These are phyloP conservation scores for Ettlia oleoabundans DNA, from an alignment of 139 green algal genomes.

Conservation along the genomic window DNA sequence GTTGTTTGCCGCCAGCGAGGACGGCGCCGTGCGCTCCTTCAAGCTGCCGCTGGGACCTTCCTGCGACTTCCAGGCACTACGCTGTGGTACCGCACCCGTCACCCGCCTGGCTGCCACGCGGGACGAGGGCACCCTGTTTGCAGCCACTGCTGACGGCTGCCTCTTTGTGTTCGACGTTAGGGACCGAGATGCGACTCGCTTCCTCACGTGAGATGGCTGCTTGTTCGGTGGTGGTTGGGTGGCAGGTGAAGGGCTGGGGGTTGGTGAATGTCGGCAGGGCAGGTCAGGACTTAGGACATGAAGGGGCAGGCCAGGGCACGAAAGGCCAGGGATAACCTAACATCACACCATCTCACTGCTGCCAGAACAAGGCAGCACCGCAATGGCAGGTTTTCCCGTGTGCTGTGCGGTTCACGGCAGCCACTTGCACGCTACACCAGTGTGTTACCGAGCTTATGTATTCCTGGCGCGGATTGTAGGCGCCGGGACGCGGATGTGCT, in stretches of 20 bases:
- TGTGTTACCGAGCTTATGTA: too few relatives aligned
- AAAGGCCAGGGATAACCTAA: too few relatives aligned
- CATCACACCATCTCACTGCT: too few relatives aligned
- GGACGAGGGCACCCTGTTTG: slow-evolving; percentile 81
- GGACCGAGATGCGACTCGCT: slow-evolving; percentile 39
- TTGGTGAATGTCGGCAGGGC: too few relatives aligned
- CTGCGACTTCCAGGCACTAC: slow-evolving; percentile 60
- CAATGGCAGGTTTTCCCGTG: too few relatives aligned
- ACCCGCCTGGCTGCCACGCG: slow-evolving; percentile 67
- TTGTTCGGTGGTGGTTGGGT: too few relatives aligned
- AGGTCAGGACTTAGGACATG: too few relatives aligned
- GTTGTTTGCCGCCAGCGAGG: slow-evolving; percentile 85
- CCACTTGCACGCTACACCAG: too few relatives aligned
- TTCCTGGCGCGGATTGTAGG: not conserved
- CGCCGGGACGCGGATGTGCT: not conserved
- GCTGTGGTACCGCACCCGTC: slow-evolving; percentile 63
- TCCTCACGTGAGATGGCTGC: slow-evolving; percentile 5
- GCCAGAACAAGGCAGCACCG: too few relatives aligned
- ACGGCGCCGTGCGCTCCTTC: slow-evolving; percentile 81
- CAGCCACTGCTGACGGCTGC: slow-evolving; percentile 74
- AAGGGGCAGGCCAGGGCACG: too few relatives aligned
- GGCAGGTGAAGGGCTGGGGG: too few relatives aligned
- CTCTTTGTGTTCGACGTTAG: slow-evolving; percentile 83
- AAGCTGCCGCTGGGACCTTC: slow-evolving; percentile 72
- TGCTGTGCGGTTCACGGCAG: not conserved